Conservation (phyloP, 2,329 filamentous ascomycete species). For the Geosmithia morbida region DNA sequence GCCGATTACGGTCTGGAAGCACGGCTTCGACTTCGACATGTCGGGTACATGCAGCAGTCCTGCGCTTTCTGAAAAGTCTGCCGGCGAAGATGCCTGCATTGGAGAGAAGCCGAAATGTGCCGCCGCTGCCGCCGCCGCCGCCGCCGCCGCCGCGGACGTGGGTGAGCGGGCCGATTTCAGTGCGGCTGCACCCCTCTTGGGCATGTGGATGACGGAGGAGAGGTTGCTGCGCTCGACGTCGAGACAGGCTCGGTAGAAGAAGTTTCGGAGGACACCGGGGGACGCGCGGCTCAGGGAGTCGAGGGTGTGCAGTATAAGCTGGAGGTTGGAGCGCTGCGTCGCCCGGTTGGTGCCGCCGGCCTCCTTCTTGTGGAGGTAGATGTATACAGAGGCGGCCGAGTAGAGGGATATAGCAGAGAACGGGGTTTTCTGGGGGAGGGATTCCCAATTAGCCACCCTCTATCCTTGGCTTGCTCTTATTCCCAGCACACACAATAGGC, state of each 20-base stretch:
- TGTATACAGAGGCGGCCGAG: slow-evolving; percentile 69
- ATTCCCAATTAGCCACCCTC: too few relatives aligned
- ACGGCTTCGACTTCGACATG: not conserved
- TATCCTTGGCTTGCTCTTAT: too few relatives aligned
- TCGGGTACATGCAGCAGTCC: too few relatives aligned
- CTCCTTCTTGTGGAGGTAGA: slow-evolving; percentile 59
- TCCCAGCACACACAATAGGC: too few relatives aligned
- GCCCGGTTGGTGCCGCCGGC: slow-evolving; percentile 22
- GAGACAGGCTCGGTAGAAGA: slow-evolving; percentile 72
- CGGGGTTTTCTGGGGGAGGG: slow-evolving; percentile 19
- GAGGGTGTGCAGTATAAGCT: slow-evolving; percentile 64
- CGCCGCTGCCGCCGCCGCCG: too few relatives aligned
- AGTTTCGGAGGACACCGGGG: slow-evolving; percentile 57
- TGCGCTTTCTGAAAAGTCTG: too few relatives aligned
- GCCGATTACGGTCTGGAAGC: not conserved
- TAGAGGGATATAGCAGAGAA: slow-evolving; percentile 63
- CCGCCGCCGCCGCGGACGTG: too few relatives aligned
- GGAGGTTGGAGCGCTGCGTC: not conserved
- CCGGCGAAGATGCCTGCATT: too few relatives aligned
- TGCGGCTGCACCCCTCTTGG: too few relatives aligned
- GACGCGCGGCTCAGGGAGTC: slow-evolving; percentile 61
- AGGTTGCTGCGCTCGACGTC: slow-evolving; percentile 51
- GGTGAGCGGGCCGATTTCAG: not conserved
- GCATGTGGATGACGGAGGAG: slow-evolving; percentile 17
- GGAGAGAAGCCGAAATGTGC: too few relatives aligned